Evolutionary conservation across 495 filamentous ascomycete genomes (phyloP), one percentile per base, ranked within the genome.

Genomic region (Lasiosphaeria miniovina): DNA sequence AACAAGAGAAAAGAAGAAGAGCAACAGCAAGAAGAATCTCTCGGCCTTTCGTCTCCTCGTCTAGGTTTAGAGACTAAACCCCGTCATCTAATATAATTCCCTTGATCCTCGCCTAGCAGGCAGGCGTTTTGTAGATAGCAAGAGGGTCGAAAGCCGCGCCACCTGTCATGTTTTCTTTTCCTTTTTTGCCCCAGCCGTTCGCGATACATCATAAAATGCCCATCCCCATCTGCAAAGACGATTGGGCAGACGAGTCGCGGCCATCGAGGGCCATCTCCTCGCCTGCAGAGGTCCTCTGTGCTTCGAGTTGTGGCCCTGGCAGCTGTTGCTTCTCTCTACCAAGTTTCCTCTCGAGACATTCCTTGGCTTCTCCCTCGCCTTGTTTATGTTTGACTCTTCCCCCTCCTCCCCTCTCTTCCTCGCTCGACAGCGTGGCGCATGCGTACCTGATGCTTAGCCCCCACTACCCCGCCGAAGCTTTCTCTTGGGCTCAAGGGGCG

Each of bases 311-410:
- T 50, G 49, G 5, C 49, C 49, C 49, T 50, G 41, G 34, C 36
- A 40, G 43, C 14, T 34, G 49, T 36, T 48, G 54, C 24, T 61
- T 40, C 33, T 33, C 36, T 43, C 36, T 32, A 9, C n/a, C 32
- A 40, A 55, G 15, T 40, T 4, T 15, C 36, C 2, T 15, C 36
- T 32, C 32, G 3, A 54, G 45, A 41, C 58, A 61, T 61, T 61
- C 58, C 52, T 50, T 43, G 33, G 52, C 24, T 35, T 31, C 58
- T 55, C 58, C 58, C 58, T 61, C 58, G 31, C 43, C 52, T 55
- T 61, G 58, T 55, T 50, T 61, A 54, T 41, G 32, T 32, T 32
- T 51, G 55, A 46, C 54, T 61, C 51, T 41, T 34, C 9, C 9
- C 32, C 17, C 36, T 35, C 43, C 58, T 55, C 43, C 35, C 9